phyloP scores from a whole-genome alignment of 2,329 filamentous ascomycete genomes.

The Ophiostoma sp. region DNA sequence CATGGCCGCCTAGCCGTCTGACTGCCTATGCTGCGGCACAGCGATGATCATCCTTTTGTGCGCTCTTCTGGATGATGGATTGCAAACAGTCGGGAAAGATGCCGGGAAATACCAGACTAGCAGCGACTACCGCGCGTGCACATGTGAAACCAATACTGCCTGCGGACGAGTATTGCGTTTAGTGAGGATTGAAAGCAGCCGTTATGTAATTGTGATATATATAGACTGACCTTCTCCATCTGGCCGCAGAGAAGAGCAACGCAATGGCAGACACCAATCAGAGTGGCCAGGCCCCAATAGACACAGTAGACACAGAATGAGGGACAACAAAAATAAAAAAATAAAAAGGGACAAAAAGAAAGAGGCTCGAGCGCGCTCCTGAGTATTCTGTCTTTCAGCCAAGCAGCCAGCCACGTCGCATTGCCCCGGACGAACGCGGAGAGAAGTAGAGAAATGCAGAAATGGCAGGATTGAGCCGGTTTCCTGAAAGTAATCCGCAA shows the following conservation, averaged over 20 bases:
- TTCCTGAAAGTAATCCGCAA: neutral
- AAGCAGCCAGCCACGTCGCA: neutral
- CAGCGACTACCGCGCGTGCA: neutral
- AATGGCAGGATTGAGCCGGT: neutral
- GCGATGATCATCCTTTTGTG: neutral
- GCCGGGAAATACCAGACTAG: neutral
- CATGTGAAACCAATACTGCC: neutral
- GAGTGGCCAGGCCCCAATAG: neutral
- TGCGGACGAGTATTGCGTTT: neutral
- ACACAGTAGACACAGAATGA: too few species aligned
- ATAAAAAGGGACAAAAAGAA: neutral
- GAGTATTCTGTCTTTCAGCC: neutral
- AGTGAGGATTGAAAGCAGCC: too few species aligned
- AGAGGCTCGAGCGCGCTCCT: slow-evolving; percentile 8
- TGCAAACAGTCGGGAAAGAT: neutral
- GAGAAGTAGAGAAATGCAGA: neutral
- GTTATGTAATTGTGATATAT: neutral
- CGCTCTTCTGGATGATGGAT: neutral
- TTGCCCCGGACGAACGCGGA: neutral
- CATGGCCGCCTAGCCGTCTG: too few species aligned
- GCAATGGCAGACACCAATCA: neutral
- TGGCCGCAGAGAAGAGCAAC: neutral
- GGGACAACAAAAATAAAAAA: neutral
- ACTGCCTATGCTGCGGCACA: neutral
- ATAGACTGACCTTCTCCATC: neutral